These are phyloP conservation scores for Mortierella hygrophila DNA, from an alignment of 192 early-diverging fungal species.

Conservation along the genomic window DNA sequence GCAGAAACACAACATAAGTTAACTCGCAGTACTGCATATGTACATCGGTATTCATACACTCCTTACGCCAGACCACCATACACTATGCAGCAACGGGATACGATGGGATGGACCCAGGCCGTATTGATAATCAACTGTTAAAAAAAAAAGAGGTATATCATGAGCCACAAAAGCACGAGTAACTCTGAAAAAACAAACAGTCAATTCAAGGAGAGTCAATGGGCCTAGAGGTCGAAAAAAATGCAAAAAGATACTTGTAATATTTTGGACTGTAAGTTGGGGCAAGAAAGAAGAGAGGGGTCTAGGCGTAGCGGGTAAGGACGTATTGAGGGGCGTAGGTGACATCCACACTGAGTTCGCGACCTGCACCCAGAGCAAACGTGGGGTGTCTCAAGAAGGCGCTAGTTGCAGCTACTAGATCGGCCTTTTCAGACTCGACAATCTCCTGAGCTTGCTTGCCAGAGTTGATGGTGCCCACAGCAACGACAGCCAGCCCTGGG, in stretches of 20 bases:
- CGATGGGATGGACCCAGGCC: too few species aligned
- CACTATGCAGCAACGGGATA: too few species aligned
- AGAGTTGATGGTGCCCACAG: conserved; percentile 80
- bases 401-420: conserved; percentile 81
- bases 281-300: not conserved
- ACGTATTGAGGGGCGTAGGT: conserved; percentile 73
- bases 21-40: not conserved
- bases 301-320: not conserved
- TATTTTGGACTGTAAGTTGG: not conserved
- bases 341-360: conserved; percentile 72
- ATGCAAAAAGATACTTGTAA: not conserved
- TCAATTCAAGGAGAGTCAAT: not conserved
- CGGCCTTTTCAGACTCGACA: conserved; percentile 71
- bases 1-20: not conserved
- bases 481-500: conserved; percentile 66
- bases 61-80: too few species aligned
- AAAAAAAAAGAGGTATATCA: too few species aligned
- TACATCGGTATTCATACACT: too few species aligned
- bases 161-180: too few species aligned
- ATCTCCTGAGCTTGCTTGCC: conserved; percentile 77
- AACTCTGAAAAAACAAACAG: not conserved
- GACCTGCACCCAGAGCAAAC: conserved; percentile 74
- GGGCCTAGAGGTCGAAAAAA: not conserved
- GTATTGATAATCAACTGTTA: too few species aligned
- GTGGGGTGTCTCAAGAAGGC: conserved; percentile 75